These are phyloP conservation scores for Elaeis oleifera DNA, from an alignment of 202 grass and related monocot species.

Conservation along the genomic window DNA sequence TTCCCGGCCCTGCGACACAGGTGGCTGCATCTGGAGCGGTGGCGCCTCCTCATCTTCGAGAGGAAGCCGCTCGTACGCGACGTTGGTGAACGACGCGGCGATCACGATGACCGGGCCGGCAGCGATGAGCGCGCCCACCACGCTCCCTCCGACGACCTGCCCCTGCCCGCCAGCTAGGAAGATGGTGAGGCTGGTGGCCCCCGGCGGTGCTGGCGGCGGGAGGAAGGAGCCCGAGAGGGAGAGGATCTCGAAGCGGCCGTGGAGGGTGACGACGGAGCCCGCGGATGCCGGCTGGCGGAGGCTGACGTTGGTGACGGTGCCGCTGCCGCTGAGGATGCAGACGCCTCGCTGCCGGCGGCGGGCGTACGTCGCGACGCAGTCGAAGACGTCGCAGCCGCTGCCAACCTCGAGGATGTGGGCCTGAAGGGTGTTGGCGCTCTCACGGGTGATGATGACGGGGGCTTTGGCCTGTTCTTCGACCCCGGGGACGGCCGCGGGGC, in stretches of 20 bases:
- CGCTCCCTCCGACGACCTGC: slow-evolving; percentile 79
- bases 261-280: slow-evolving; percentile 47
- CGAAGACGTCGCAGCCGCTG: slow-evolving; percentile 84
- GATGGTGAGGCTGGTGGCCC: slow-evolving; percentile 81
- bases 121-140: slow-evolving; percentile 67
- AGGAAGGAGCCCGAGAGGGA: slow-evolving; percentile 94
- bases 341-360: slow-evolving; percentile 84
- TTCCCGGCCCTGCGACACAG: neutral
- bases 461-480: slow-evolving; percentile 97
- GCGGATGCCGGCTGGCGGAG: slow-evolving; percentile 61
- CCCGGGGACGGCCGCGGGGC: slow-evolving; percentile 78
- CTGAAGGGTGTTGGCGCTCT: slow-evolving; percentile 85
- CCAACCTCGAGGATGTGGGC: slow-evolving; percentile 90
- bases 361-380: slow-evolving; percentile 66
- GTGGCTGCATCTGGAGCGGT: slow-evolving; percentile 8
- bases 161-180: slow-evolving; percentile 72
- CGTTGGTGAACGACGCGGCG: slow-evolving; percentile 93
- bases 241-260: slow-evolving; percentile 89
- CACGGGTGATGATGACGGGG: slow-evolving; percentile 91
- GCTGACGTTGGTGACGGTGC: slow-evolving; percentile 75
- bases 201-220: slow-evolving; percentile 76
- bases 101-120: slow-evolving; percentile 79
- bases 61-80: slow-evolving; percentile 89
- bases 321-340: slow-evolving; percentile 80
- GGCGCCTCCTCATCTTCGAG: slow-evolving; percentile 59